Evolutionary conservation across 169 alveolate genomes (phyloP).

Genomic region (Plasmodium inui): DNA sequence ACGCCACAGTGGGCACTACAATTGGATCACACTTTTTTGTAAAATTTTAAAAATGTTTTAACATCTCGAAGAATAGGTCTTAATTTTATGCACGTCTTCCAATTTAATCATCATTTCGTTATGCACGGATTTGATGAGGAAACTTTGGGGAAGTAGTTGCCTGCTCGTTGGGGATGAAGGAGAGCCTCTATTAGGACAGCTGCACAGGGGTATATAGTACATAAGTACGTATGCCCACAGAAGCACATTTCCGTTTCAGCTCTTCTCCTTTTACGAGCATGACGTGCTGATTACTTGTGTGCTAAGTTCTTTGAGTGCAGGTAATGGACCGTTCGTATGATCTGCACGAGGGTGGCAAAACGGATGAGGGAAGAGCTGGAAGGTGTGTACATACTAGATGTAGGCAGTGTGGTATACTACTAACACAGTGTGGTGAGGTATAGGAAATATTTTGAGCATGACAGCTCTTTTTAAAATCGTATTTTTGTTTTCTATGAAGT

Average conservation of each 20-base stretch:
- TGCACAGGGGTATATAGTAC: neutral
- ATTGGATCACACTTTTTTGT: neutral
- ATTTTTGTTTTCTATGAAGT: neutral
- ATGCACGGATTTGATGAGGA: slow-evolving; percentile 35
- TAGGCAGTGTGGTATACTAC: neutral
- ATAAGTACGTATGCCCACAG: neutral
- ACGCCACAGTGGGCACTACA: neutral
- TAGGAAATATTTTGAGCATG: neutral
- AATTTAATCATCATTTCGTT: slow-evolving; percentile 62
- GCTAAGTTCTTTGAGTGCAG: slow-evolving; percentile 59
- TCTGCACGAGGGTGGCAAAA: slow-evolving; percentile 15
- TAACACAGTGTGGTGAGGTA: neutral
- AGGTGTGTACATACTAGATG: neutral
- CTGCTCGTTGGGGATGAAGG: neutral
- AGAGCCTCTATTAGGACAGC: neutral
- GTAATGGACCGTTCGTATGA: slow-evolving; percentile 30
- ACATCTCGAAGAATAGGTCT: slow-evolving; percentile 12
- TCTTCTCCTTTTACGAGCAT: neutral
- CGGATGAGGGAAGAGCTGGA: neutral
- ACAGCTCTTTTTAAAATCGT: neutral
- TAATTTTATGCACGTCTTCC: slow-evolving; percentile 39
- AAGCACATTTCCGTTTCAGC: neutral
- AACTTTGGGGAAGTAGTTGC: slow-evolving; percentile 43
- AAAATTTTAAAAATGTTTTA: neutral
- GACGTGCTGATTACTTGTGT: slow-evolving; percentile 29